Base-by-base conservation (phyloP, 441 rosid genomes). In the Adansonia grandidieri region DNA sequence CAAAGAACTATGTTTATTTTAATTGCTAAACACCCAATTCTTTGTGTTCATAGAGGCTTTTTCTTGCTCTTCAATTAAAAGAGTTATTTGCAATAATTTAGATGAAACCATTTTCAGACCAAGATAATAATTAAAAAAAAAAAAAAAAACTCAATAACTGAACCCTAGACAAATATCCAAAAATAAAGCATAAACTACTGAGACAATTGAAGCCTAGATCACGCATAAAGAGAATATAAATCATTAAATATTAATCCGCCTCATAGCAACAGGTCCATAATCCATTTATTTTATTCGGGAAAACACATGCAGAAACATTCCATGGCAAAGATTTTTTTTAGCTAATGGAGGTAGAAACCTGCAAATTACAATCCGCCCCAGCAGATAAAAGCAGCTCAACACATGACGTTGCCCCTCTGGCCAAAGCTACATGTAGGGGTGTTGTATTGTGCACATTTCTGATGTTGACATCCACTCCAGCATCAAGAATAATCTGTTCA, bases 391-490 rank as follows among this genome's bases (percentile, higher is more conserved):
- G 97, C 86, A 95, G 79, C 64, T 94, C 92, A 74, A 97, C 97
- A 87, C 99, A 97, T 50, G 94, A 84, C 42, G 90, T 91, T 70
- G 98, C 97, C 74, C 98, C 99, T 84, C 97, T 91, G 63, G 95
- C 97, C 88, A 97, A 86, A 47, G 99, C 99, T 80, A 95, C 90
- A 82, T 97, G 99, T 82, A 97, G 97, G 64, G 98, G 98, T 81
- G 90, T 93, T 48, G 95, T 91, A 85, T 93, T 93, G 78, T 91
- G 97, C 83, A 88, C 87, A 80, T 95, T 95, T 76, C 92, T 91
- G 74, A 95, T 91, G 85, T 97, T 91, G 69, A 91, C 98, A 87
- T 90, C 96, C 81, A 97, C 99, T 83, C 98, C 99, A 85, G 97
- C 96, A 83, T 92, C 93, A 64, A 97, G 97, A 85, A 97, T 93